These are phyloP conservation scores for Quercus gilva DNA, from an alignment of 306 rosid genomes.

Conservation along the genomic window DNA sequence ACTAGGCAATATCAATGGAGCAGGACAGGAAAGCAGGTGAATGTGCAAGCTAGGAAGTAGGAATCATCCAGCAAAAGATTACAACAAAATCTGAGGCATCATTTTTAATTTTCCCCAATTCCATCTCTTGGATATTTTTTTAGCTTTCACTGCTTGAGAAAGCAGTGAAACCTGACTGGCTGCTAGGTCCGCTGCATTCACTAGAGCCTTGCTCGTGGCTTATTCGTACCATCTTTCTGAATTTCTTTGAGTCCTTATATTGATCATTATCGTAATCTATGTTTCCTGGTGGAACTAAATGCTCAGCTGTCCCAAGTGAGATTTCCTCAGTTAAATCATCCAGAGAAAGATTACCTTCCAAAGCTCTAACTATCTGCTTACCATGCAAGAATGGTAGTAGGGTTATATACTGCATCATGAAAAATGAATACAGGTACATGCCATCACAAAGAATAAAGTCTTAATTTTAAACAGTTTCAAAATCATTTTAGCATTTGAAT, in stretches of 20 bases:
- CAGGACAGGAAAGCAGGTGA: background rate
- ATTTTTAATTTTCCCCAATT: too few species aligned
- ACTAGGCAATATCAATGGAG: too few species aligned
- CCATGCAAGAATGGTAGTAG: background rate
- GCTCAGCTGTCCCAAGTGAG: slow-evolving; percentile 26
- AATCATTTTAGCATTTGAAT: too few species aligned
- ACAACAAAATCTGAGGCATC: too few species aligned
- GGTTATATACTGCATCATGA: background rate
- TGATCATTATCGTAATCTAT: slow-evolving; percentile 27
- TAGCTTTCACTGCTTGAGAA: slow-evolving; percentile 39
- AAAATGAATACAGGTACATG: background rate
- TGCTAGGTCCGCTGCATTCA: slow-evolving; percentile 40
- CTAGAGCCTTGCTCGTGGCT: slow-evolving; percentile 26
- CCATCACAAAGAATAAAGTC: too few species aligned
- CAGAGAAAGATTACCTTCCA: slow-evolving; percentile 42
- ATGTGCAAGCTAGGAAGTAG: background rate
- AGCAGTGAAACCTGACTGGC: slow-evolving; percentile 45
- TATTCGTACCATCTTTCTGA: slow-evolving; percentile 30
- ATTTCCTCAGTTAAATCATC: slow-evolving; percentile 17
- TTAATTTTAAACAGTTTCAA: too few species aligned
- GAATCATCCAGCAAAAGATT: slow-evolving; percentile 21
- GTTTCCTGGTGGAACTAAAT: background rate
- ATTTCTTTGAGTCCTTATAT: slow-evolving; percentile 43
- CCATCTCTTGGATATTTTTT: slow-evolving; percentile 40
- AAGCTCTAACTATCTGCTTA: slow-evolving; percentile 36